Percentiles rank a stretch among this genome's conserved stretches.
These are phyloP conservation scores for Margaritispora aquatica DNA, from an alignment of 495 filamentous ascomycete species.

Conservation along the genomic window DNA sequence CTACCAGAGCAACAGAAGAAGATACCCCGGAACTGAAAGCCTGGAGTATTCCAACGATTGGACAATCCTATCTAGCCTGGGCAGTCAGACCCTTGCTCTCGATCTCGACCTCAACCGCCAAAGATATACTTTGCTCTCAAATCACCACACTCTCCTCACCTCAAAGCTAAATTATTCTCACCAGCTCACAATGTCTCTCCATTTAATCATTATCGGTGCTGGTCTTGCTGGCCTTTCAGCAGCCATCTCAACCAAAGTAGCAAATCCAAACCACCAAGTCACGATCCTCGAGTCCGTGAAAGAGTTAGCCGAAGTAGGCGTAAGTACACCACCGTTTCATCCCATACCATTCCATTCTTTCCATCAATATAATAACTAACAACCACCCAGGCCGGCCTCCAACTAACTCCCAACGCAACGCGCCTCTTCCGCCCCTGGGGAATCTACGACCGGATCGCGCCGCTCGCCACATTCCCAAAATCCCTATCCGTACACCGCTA, in stretches of 20 bases:
- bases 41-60: no score
- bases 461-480: constrained; percentile 43
- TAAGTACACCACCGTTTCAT: constrained; percentile 30
- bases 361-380: neutral
- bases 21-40: no score
- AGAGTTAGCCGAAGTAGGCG: constrained; percentile 36
- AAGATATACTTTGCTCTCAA: no score
- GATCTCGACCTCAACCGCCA: no score
- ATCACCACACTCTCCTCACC: no score
- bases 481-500: constrained; percentile 53
- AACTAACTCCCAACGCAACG: constrained; percentile 52
- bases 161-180: no score
- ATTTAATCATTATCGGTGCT: constrained; percentile 37
- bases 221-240: constrained; percentile 41
- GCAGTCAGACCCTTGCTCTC: no score
- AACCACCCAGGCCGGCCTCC: constrained; percentile 39
- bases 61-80: no score
- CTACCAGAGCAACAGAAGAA: no score
- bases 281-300: constrained; percentile 25
- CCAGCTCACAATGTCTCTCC: constrained; percentile 10
- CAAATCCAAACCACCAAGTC: constrained; percentile 22
- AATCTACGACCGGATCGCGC: constrained; percentile 37
- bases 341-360: neutral
- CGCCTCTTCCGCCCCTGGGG: constrained; percentile 49
- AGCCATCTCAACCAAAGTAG: constrained; percentile 32